phyloP scores from a whole-genome alignment of 176 grass and related monocot species.

The Musa schizocarpa region DNA sequence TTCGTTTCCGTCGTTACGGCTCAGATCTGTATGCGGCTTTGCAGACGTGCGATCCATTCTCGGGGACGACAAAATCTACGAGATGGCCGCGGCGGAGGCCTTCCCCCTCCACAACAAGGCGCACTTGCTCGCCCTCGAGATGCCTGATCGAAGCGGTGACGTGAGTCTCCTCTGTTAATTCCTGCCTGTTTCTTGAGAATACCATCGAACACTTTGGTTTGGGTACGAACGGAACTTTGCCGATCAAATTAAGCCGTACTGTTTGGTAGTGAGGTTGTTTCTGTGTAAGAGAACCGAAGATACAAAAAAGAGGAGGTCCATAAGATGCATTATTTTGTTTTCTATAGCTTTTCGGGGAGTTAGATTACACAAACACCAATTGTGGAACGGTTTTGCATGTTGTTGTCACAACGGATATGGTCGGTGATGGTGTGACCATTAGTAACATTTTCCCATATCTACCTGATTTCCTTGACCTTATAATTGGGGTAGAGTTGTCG shows the following conservation, averaged over 20 bases:
- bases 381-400: background rate
- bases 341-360: background rate
- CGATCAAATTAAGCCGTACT: background rate
- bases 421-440: background rate
- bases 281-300: no score
- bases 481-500: background rate
- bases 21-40: background rate
- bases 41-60: slow-evolving; percentile 77
- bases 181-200: background rate
- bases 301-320: no score
- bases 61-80: slow-evolving; percentile 63
- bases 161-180: slow-evolving; percentile 36
- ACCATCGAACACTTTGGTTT: no score
- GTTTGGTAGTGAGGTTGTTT: background rate
- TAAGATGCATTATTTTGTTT: background rate
- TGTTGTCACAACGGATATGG: background rate
- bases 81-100: slow-evolving; percentile 78
- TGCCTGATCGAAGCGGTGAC: slow-evolving; percentile 90
- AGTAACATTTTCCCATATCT: background rate
- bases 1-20: slow-evolving; percentile 7
- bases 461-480: background rate
- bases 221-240: no score
- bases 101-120: slow-evolving; percentile 81
- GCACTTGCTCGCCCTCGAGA: slow-evolving; percentile 60
- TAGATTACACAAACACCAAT: background rate